Base-by-base conservation (phyloP, 1,284 basidiomycete genomes). In the Melampsora abietis-canadensis region DNA sequence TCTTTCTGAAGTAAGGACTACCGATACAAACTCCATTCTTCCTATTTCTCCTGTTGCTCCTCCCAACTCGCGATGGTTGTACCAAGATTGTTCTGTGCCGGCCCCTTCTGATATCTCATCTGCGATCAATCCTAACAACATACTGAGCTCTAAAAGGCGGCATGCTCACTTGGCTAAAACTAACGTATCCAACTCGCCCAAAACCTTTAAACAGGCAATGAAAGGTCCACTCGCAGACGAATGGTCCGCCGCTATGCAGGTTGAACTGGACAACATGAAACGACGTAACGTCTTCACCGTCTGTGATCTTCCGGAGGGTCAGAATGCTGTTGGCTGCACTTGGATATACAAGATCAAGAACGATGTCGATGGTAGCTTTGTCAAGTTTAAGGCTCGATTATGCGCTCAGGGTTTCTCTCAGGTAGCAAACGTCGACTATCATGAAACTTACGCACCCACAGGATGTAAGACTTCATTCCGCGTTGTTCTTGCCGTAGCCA, bases 381-480 rank as follows among this genome's bases (percentile, higher is more conserved):
- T 51, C 34, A 34, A 34, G 8, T 34, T 34, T 34, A 34, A 34
- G 8, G 34, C 34, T 34, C 34, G 34, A 4, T 34, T 67, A 1
- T 67, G 66, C 17, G 66, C 66, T 17, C 66, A 67, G 19, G 66
- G 66, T 1, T 54, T 34, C 54, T 47, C 15, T 2, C 66, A 67
- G 30, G 27, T 51, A 30, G 27, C 19, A 7, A 12, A n/a, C 7
- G 31, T 34, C 8, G 34, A 34, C 8, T 34, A 34, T 34, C 34
- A 34, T 34, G 34, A 34, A 30, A 68, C 67, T 24, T 68, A 60
- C 24, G 51, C 67, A 12, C 67, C 67, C 0, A 68, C 67, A 0
- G 67, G 67, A 0, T 14, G 54, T 4, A 34, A 21, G 0, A 46
- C 67, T 3, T 60, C 51, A 54, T 51, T 68, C 8, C 6, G 54